Percentiles rank a stretch among this genome's conserved stretches.
These are phyloP conservation scores for Capillidium rhysosporum DNA, from an alignment of 371 early-diverging fungal species.

Conservation along the genomic window DNA sequence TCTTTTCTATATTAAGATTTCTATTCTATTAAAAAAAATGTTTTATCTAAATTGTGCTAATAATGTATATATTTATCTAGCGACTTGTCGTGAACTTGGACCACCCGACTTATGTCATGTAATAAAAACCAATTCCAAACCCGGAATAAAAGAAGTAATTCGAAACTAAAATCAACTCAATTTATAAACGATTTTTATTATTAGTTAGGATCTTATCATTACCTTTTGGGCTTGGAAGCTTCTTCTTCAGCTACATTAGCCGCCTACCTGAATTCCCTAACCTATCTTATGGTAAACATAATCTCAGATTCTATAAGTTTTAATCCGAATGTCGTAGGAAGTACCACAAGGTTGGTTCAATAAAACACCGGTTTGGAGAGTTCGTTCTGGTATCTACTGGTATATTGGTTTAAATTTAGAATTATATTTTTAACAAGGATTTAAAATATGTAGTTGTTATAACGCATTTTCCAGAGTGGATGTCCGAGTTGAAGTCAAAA, in stretches of 20 bases:
- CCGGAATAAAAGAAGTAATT: conserved; percentile 61
- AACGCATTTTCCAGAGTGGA: conserved; percentile 92
- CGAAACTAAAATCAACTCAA: too few relatives aligned
- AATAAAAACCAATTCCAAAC: conserved; percentile 65
- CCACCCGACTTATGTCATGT: conserved; percentile 94
- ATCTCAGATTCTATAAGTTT: background rate
- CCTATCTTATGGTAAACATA: conserved; percentile 58
- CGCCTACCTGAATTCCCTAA: conserved; percentile 83
- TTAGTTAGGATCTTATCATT: conserved; percentile 78
- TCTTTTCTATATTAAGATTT: too few relatives aligned
- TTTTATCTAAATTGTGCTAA: too few relatives aligned
- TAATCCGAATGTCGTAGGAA: conserved; percentile 28
- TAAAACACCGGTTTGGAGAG: conserved; percentile 41
- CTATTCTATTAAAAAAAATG: too few relatives aligned
- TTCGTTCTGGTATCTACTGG: conserved; percentile 52
- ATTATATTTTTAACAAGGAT: background rate
- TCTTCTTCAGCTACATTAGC: conserved; percentile 88
- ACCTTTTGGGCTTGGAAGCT: conserved; percentile 78
- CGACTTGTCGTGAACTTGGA: conserved; percentile 77
- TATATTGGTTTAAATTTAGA: conserved; percentile 10
- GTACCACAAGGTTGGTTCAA: conserved; percentile 47
- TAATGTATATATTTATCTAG: too few relatives aligned
- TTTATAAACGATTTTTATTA: background rate
- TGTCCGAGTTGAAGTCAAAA: conserved; percentile 89
- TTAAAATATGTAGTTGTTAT: conserved; percentile 45